phyloP scores from a whole-genome alignment of 2,329 filamentous ascomycete species.

The Talaromyces sp. region DNA sequence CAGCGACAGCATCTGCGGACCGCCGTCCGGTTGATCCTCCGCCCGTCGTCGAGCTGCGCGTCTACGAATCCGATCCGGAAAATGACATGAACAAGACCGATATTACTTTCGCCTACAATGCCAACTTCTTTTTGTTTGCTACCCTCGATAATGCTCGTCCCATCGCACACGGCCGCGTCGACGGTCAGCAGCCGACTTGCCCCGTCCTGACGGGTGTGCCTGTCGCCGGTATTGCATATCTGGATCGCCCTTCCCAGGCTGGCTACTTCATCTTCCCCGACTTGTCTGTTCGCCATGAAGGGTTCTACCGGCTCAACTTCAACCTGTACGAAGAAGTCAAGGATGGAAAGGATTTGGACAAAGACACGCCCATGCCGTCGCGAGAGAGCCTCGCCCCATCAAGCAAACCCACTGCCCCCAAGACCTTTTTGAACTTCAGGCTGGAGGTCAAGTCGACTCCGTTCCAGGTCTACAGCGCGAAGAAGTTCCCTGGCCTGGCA shows the following conservation, averaged over 20 bases:
- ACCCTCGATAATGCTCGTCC: conserved; percentile 81
- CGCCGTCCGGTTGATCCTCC: conserved; percentile 90
- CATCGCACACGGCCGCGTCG: conserved; percentile 73
- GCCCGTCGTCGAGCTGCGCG: conserved; percentile 84
- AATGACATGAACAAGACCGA: conserved; percentile 58
- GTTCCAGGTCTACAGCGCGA: conserved; percentile 90
- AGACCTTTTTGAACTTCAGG: conserved; percentile 69
- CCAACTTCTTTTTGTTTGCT: conserved; percentile 95
- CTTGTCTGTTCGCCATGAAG: conserved; percentile 90
- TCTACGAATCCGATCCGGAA: conserved; percentile 60
- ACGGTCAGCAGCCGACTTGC: conserved; percentile 59
- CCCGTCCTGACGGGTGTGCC: conserved; percentile 90
- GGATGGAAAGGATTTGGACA: conserved; percentile 71
- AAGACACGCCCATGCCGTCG: conserved; percentile 40
- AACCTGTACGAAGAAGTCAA: conserved; percentile 92
- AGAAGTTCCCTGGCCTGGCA: conserved; percentile 93
- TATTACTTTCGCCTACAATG: conserved; percentile 86
- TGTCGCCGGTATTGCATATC: conserved; percentile 90
- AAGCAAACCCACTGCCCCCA: conserved; percentile 38
- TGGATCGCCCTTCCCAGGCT: conserved; percentile 71
- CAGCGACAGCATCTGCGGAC: conserved; percentile 65
- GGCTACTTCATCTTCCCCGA: conserved; percentile 99
- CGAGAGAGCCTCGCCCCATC: conserved; percentile 18
- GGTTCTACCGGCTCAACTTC: conserved; percentile 84
- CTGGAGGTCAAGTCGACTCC: conserved; percentile 83